phyloP scores from a whole-genome alignment of 1,284 basidiomycete species.

The Athelia sp. region DNA sequence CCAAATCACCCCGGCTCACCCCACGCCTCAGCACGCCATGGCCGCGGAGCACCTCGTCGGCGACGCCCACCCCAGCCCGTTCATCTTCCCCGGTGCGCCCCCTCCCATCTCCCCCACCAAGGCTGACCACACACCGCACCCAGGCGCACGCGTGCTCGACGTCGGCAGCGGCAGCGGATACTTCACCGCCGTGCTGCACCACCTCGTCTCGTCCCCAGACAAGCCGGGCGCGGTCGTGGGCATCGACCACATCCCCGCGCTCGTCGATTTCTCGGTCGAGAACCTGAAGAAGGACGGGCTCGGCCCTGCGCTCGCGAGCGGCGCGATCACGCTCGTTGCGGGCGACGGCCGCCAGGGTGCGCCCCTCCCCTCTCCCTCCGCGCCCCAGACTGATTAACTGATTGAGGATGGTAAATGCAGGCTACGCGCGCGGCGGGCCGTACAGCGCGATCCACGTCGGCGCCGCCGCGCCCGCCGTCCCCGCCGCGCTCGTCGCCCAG shows the following conservation, averaged over 20 bases:
- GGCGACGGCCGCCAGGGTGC: conserved; percentile 87
- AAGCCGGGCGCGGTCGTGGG: conserved; percentile 71
- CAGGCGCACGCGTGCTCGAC: conserved; percentile 80
- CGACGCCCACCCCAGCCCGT: no score
- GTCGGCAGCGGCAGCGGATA: conserved; percentile 81
- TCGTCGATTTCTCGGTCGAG: conserved; percentile 64
- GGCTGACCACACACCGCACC: no score
- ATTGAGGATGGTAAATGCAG: no score
- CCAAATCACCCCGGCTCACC: no score
- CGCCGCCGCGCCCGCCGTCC: conserved; percentile 79
- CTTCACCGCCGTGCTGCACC: conserved; percentile 72
- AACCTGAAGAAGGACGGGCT: conserved; percentile 76
- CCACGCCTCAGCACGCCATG: no score
- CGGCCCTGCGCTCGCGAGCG: conserved; percentile 41
- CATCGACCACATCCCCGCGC: conserved; percentile 85
- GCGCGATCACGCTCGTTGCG: conserved; percentile 56
- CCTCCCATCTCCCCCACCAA: no score
- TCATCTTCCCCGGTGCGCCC: no score
- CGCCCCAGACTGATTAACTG: no score
- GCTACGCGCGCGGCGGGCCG: no score
- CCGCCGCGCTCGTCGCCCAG: conserved; percentile 72
- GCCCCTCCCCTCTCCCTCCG: no score
- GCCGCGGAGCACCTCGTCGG: no score
- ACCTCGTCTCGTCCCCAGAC: conserved; percentile 47
- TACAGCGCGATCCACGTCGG: conserved; percentile 94